phyloP scores from a whole-genome alignment of 2,329 filamentous ascomycete species.

The Penicillium sp. region DNA sequence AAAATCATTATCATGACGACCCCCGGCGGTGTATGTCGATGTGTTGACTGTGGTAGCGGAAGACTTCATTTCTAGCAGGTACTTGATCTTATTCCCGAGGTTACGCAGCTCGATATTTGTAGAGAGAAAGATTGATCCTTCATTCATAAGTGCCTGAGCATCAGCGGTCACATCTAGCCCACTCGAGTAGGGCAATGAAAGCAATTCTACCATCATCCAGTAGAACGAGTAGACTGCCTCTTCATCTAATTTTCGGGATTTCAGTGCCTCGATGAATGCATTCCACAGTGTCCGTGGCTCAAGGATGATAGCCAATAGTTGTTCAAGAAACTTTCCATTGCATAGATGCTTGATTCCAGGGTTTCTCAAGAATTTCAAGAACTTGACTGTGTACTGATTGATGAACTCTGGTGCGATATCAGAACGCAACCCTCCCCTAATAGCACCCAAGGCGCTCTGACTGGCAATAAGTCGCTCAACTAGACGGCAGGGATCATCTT shows the following conservation, averaged over 20 bases:
- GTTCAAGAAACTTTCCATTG: constrained; percentile 3
- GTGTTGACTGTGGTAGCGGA: constrained; percentile 2
- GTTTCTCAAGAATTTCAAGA: not conserved
- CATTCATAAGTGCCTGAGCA: constrained; percentile 22
- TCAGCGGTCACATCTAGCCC: constrained; percentile 24
- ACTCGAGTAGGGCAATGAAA: constrained; percentile 33
- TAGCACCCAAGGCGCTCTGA: not conserved
- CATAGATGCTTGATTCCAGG: not conserved
- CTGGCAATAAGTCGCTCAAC: not conserved
- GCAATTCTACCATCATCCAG: constrained; percentile 50
- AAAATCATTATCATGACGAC: constrained; percentile 71
- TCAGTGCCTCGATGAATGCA: constrained; percentile 7
- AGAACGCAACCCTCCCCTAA: not conserved
- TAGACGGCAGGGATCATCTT: not conserved
- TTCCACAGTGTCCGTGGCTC: constrained; percentile 5
- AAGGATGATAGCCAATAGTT: not conserved
- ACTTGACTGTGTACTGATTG: not conserved
- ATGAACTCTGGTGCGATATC: constrained; percentile 1
- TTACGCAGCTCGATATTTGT: constrained; percentile 27
- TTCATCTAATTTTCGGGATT: constrained; percentile 27
- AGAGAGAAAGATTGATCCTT: constrained; percentile 25
- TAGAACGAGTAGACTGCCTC: constrained; percentile 37
- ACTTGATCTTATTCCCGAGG: constrained; percentile 41
- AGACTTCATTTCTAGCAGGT: constrained; percentile 30
- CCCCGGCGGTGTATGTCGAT: constrained; percentile 42